Base-by-base conservation (phyloP, 2,329 filamentous ascomycete genomes). In the Aspergillus vadensis region DNA sequence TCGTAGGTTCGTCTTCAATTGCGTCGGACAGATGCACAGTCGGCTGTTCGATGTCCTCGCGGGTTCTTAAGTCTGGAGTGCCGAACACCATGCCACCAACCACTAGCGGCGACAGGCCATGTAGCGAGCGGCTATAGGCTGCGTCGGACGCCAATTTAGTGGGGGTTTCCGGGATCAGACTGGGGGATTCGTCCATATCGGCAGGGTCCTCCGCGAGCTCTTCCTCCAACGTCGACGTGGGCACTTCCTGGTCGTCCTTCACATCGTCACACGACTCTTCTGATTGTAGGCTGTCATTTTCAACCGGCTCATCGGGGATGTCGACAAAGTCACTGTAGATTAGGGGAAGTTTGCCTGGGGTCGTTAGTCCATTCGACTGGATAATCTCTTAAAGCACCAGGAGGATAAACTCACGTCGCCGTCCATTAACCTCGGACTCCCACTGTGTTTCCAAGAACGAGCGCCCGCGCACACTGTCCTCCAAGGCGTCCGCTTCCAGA, bases 391-490 rank as follows among this genome's bases (percentile, higher is more conserved):
- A 5, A 2, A 15, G 32, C 12, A 36, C 9, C 32, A 14, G 32
- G 32, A 2, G 32, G 32, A 15, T 32, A 39, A 23, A 41, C 57
- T 61, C 51, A 77, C 75, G 72, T 70, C 66, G 64, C 57, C 71
- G 71, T 17, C 68, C 67, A 19, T 68, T 66, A 7, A 60, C 65
- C 38, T 76, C 73, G 38, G 67, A 66, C 61, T 78, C 76, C 74
- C 76, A 77, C 58, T 76, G 77, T 3, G 77, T 79, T 63, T 78
- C 76, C 15, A 78, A 66, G 61, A 79, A 78, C 17, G 75, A 76
- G 25, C 69, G 67, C 36, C 70, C 72, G 36, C 70, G 65, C 52
- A 38, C 12, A 30, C 30, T 23, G 19, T 30, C 64, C 51, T 64
- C 62, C 5, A 53, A 21, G 7, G 51, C 27, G 39, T 59, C 54